Conservation (phyloP, 1,139 yeast species). For the Debaryomyces sp. region DNA sequence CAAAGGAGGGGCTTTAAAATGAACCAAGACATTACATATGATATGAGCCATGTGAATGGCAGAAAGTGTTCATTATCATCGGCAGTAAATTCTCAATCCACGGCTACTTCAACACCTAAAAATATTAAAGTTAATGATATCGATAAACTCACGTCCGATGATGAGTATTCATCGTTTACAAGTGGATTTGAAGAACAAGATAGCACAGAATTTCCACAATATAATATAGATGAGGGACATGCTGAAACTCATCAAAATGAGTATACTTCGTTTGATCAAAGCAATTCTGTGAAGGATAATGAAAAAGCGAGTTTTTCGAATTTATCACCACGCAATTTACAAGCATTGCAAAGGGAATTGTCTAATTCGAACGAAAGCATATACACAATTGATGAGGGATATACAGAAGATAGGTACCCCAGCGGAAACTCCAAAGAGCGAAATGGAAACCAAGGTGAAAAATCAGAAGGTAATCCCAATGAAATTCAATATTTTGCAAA, state of each 20-base stretch:
- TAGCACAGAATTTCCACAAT: slow-evolving; percentile 19
- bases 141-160: slow-evolving; percentile 17
- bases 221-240: slow-evolving; percentile 14
- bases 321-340: slow-evolving; percentile 13
- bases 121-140: slow-evolving; percentile 23
- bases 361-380: slow-evolving; percentile 22
- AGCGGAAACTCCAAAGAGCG: background rate
- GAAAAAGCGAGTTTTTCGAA: slow-evolving; percentile 6
- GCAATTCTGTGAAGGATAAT: background rate
- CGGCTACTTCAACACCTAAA: slow-evolving; percentile 46
- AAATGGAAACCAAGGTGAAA: background rate
- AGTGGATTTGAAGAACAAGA: slow-evolving; percentile 34
- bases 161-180: slow-evolving; percentile 41
- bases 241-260: slow-evolving; percentile 20
- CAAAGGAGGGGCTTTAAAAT: slow-evolving; percentile 35
- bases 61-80: background rate
- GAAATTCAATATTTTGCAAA: slow-evolving; percentile 6
- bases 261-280: slow-evolving; percentile 26
- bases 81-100: slow-evolving; percentile 16
- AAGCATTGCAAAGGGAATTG: slow-evolving; percentile 11
- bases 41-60: slow-evolving; percentile 8
- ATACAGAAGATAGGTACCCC: background rate
- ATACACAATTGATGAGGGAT: slow-evolving; percentile 32
- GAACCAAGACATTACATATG: slow-evolving; percentile 9
- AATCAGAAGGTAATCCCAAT: background rate